Base-by-base conservation (phyloP, 768 basidiomycete genomes). In the Strobilomyces confusus region DNA sequence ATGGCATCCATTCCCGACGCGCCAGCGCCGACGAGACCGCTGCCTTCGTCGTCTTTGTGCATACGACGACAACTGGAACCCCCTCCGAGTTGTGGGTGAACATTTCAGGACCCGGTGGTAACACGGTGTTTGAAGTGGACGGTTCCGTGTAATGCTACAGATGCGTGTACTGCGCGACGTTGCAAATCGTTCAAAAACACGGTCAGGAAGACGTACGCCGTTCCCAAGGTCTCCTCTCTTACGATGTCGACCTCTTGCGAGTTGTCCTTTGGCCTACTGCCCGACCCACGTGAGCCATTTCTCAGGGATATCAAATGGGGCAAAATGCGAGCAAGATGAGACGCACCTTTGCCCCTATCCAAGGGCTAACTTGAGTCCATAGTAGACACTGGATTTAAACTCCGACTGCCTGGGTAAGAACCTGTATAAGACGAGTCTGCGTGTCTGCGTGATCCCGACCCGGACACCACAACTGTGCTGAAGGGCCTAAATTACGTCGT, bases 121-220 rank as follows among this genome's bases (percentile, higher is more conserved):
- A 73, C 9, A 92, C 70, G 1, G 89, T 84, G 77, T 81, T 47
- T 78, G 83, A 67, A 13, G 68, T 62, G 3, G 84, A 80, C 4
- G 92, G 89, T 62, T 95, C 94, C 3, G 84, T 75, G 63, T 95
- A 98, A 67, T 95, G 90, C 63, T 95, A 94, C 34, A 95, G 67
- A 76, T 92, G 82, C 11, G 86, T 93, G 91, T 61, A 95, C 93
- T 97, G 62, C 1, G 23, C 41, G 48, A 41, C 30, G 33, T 48
- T 55, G 44, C 54, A 56, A 30, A 48, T 15, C 36, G n/a, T 29
- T 46, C 8, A 20, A 30, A 33, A 17, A 13, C 9, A 13, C 12
- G 49, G 51, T 26, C 37, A 34, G 37, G 30, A 33, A 51, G 3
- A 76, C 92, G 64, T 63, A 95, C 94, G 66, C 76, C 88, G 77